A percentile compares a stretch with the other conserved stretches of the same genome.
phyloP scores from a whole-genome alignment of 1,284 basidiomycete species.

The Apiotrichum gracile region DNA sequence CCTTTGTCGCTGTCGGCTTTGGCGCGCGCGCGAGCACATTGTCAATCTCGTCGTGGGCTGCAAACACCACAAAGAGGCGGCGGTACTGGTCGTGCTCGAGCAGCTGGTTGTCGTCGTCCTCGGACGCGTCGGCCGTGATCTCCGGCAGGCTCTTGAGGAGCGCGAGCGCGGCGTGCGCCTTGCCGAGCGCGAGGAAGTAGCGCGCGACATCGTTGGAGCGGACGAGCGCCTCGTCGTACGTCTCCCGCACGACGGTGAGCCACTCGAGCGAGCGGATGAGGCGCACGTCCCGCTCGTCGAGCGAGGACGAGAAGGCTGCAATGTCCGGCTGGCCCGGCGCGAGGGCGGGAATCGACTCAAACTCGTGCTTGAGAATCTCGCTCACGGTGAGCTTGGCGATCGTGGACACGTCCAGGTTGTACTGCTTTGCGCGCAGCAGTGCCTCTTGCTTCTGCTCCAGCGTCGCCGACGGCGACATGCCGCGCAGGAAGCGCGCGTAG shows the following conservation, averaged over 20 bases:
- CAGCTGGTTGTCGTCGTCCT: slow-evolving; percentile 17
- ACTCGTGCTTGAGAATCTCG: slow-evolving; percentile 64
- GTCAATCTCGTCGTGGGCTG: slow-evolving; percentile 30
- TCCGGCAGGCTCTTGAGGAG: slow-evolving; percentile 63
- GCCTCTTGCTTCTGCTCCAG: slow-evolving; percentile 64
- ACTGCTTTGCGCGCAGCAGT: slow-evolving; percentile 69
- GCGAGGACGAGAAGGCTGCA: slow-evolving; percentile 50
- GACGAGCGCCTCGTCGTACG: slow-evolving; percentile 69
- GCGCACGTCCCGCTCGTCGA: slow-evolving; percentile 54
- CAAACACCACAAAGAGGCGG: slow-evolving; percentile 33
- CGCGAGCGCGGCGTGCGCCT: slow-evolving; percentile 63
- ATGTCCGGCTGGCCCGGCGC: slow-evolving; percentile 49
- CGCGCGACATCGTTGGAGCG: slow-evolving; percentile 79
- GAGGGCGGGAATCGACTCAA: slow-evolving; percentile 49
- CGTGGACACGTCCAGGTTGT: slow-evolving; percentile 71
- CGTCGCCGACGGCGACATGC: slow-evolving; percentile 65
- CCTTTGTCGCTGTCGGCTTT: slow-evolving; percentile 30
- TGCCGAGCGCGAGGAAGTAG: slow-evolving; percentile 73
- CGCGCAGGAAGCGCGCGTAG: slow-evolving; percentile 82
- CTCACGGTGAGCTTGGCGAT: slow-evolving; percentile 80
- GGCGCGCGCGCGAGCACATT: slow-evolving; percentile 28
- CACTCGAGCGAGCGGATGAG: slow-evolving; percentile 87
- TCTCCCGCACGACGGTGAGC: slow-evolving; percentile 73
- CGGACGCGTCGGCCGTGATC: slow-evolving; percentile 17
- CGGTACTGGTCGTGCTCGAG: slow-evolving; percentile 31